Evolutionary conservation across 345 rosid species (phyloP).

Genomic region (Draba incana): DNA sequence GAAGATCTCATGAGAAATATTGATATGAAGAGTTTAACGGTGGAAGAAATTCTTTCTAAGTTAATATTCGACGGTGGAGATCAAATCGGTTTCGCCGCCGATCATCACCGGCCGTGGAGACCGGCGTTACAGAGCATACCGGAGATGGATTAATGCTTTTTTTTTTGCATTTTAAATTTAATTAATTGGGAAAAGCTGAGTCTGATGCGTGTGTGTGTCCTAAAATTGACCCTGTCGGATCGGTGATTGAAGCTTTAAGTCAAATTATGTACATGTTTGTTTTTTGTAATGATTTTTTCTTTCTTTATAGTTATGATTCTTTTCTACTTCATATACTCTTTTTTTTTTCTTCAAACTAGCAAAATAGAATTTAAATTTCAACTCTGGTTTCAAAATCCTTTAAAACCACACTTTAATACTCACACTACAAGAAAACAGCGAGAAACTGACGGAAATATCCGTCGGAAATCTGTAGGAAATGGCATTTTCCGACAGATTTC

Average conservation of each 20-base stretch:
- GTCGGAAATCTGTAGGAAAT: no score
- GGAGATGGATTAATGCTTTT: constrained; percentile 28
- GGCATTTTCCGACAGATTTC: no score
- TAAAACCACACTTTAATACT: no score
- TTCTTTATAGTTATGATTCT: not conserved
- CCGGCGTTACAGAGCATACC: constrained; percentile 45
- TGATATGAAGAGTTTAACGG: constrained; percentile 29
- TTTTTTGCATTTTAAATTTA: not conserved
- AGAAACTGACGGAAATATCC: no score
- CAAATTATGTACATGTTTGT: constrained; percentile 20
- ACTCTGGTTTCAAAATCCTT: no score
- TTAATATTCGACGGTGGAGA: constrained; percentile 26
- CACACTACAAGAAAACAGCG: no score
- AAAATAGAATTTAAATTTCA: no score
- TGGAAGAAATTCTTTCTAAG: constrained; percentile 37
- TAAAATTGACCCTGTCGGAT: constrained; percentile 25
- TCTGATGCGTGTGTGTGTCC: constrained; percentile 20
- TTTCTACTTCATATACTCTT: no score
- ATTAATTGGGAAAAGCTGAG: not conserved
- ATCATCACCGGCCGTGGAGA: constrained; percentile 39
- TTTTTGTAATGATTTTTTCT: constrained; percentile 10
- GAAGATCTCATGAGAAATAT: constrained; percentile 40
- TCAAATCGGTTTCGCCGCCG: constrained; percentile 10
- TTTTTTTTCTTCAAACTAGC: no score
- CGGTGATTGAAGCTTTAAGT: constrained; percentile 14